Percentiles rank a stretch among this genome's conserved stretches.
phyloP scores from a whole-genome alignment of 2,329 filamentous ascomycete species.

The Sarocladium kiliense region DNA sequence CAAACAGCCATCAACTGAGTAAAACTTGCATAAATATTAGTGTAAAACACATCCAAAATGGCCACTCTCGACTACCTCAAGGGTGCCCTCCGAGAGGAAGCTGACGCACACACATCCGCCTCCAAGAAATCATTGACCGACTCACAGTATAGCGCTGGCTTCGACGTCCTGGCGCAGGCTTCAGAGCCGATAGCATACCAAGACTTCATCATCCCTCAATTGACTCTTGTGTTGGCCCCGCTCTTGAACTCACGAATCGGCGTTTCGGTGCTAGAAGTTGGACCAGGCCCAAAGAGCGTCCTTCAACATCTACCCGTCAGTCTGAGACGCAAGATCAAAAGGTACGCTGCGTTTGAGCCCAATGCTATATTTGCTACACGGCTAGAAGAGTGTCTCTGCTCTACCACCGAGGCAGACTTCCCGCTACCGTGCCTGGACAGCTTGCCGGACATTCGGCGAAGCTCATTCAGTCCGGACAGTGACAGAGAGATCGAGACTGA shows the following conservation, averaged over 20 bases:
- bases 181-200: constrained; percentile 35
- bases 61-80: constrained; percentile 6
- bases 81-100: neutral
- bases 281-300: constrained; percentile 51
- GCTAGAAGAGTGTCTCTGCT: constrained; percentile 37
- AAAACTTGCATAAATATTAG: neutral
- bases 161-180: constrained; percentile 34
- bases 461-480: constrained; percentile 31
- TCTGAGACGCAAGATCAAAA: constrained; percentile 37
- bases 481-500: constrained; percentile 12
- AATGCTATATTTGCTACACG: constrained; percentile 38
- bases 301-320: constrained; percentile 40
- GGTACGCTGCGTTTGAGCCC: constrained; percentile 51
- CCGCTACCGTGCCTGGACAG: constrained; percentile 36
- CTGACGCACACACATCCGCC: neutral
- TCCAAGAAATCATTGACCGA: constrained; percentile 33
- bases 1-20: neutral
- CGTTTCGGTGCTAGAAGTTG: constrained; percentile 54
- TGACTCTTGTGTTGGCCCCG: constrained; percentile 34
- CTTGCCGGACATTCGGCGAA: constrained; percentile 30
- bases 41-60: neutral
- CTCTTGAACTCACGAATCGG: constrained; percentile 32
- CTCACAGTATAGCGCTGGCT: constrained; percentile 42
- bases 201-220: constrained; percentile 47
- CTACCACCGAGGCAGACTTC: constrained; percentile 18